Evolutionary conservation across 192 early-diverging fungal species (phyloP).

Genomic region (Linnemannia schmuckeri): DNA sequence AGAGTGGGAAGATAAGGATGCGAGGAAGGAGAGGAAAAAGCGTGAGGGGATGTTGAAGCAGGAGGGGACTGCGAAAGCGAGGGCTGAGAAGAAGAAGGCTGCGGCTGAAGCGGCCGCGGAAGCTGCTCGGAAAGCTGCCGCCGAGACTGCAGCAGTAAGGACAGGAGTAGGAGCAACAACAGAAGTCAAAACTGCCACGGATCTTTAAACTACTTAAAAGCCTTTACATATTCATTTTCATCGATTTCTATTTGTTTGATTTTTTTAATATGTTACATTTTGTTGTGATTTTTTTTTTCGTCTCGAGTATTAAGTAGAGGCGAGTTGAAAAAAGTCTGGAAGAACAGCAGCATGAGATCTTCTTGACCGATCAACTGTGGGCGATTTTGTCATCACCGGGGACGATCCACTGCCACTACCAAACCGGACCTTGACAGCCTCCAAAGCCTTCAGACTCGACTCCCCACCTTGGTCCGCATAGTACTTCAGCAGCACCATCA

Average conservation of each 20-base stretch:
- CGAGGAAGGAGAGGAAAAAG: conserved; percentile 57
- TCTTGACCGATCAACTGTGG: not conserved
- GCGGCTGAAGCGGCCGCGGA: conserved; percentile 10
- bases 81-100: not conserved
- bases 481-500: conserved; percentile 26
- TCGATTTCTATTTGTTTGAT: not conserved
- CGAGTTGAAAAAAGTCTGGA: conserved; percentile 44
- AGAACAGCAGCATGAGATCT: not conserved
- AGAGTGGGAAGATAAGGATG: conserved; percentile 61
- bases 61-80: conserved; percentile 15
- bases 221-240: not conserved
- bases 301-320: not conserved
- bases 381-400: not conserved
- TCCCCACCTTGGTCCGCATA: conserved; percentile 40
- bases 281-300: not conserved
- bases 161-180: not conserved
- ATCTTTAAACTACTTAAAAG: not conserved
- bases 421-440: conserved; percentile 11
- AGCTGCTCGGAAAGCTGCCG: not conserved
- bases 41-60: conserved; percentile 57
- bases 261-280: not conserved
- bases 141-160: not conserved
- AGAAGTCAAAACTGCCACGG: not conserved
- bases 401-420: not conserved
- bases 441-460: conserved; percentile 22